These are phyloP conservation scores for Ilex paraguariensis DNA, from an alignment of 305 asterid species.

Conservation along the genomic window DNA sequence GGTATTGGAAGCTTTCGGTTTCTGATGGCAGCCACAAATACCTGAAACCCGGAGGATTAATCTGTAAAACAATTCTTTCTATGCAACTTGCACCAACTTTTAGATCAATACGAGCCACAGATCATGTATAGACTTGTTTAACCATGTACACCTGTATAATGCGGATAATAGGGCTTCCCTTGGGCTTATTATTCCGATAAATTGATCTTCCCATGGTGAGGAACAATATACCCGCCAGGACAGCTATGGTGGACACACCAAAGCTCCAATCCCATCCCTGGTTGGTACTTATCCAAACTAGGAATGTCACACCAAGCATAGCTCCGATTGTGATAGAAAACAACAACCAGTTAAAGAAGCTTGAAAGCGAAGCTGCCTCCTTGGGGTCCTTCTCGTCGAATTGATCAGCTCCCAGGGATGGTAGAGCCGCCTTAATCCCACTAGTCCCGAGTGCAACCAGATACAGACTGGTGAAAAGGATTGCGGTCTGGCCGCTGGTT, in stretches of 20 bases:
- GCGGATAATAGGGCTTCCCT: slow-evolving; percentile 55
- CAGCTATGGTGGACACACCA: slow-evolving; percentile 46
- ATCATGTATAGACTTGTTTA: too few relatives aligned
- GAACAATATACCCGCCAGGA: slow-evolving; percentile 31
- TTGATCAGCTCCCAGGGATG: slow-evolving; percentile 76
- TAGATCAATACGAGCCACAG: too few relatives aligned
- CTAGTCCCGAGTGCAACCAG: slow-evolving; percentile 61
- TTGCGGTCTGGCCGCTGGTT: slow-evolving; percentile 36
- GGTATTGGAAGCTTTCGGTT: slow-evolving; percentile 46
- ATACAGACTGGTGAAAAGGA: slow-evolving; percentile 53
- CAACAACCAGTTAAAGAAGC: slow-evolving; percentile 66
- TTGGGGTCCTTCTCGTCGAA: slow-evolving; percentile 52
- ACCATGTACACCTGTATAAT: slow-evolving; percentile 34
- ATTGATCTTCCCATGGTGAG: slow-evolving; percentile 44
- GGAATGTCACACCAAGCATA: slow-evolving; percentile 51
- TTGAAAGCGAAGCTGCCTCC: slow-evolving; percentile 51
- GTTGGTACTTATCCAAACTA: slow-evolving; percentile 64
- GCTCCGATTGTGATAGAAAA: slow-evolving; percentile 50
- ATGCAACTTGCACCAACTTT: neutral
- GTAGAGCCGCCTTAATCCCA: slow-evolving; percentile 66
- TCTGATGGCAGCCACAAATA: slow-evolving; percentile 49
- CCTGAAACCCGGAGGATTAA: slow-evolving; percentile 23
- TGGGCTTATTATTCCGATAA: slow-evolving; percentile 42
- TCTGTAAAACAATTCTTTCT: neutral
- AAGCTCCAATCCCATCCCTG: slow-evolving; percentile 79